Evolutionary conservation across 2,329 filamentous ascomycete species (phyloP), one percentile per base, ranked within the genome.

Genomic region (Fusarium solani-melongenae): DNA sequence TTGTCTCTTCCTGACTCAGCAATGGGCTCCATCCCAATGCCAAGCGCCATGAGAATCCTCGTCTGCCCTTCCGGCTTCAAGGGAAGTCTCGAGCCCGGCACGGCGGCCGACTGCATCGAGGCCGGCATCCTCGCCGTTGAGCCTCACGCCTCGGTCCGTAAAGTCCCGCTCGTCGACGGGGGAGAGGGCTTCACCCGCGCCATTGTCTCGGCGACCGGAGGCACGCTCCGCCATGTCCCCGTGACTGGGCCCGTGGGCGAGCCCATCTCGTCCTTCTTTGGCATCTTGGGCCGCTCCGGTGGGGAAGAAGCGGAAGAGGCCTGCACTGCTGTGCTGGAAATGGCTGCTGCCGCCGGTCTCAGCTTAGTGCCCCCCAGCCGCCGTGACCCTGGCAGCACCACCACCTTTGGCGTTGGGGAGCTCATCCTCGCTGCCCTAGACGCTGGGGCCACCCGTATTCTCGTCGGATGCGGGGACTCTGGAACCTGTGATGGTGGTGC

Each of bases 11-110:
- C 41, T 24, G 20, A 49, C 24, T 56, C 17, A 56, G 33, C 31
- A 72, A 72, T 71, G 49, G 44, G 38, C 29, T 60, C 57, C 17
- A 59, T 20, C 12, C 55, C 69, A 56, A 62, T 20, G 17, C 55
- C 69, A 56, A 69, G 63, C 17, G 39, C 39, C 39, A 79, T 81
- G 72, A 74, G 74, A 20, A 69, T 89, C 27, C 82, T 89, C 57
- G 82, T 89, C 39, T 86, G 85, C 17, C 87, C 87, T 0, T 88
- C 86, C 0, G 87, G 87, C 3, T 88, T 88, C 81, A 89, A 88
- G 67, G 87, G 87, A 29, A 88, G 86, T 57, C 82, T 89, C 5
- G 82, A 84, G 17, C 85, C 87, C 4, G 80, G 84, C 15, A 79
- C 81, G n/a, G 86, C 86, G 2, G 86, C 87, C 0, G 82, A 86